Base-by-base conservation (phyloP, 2,329 filamentous ascomycete species). In the Fusarium musae region DNA sequence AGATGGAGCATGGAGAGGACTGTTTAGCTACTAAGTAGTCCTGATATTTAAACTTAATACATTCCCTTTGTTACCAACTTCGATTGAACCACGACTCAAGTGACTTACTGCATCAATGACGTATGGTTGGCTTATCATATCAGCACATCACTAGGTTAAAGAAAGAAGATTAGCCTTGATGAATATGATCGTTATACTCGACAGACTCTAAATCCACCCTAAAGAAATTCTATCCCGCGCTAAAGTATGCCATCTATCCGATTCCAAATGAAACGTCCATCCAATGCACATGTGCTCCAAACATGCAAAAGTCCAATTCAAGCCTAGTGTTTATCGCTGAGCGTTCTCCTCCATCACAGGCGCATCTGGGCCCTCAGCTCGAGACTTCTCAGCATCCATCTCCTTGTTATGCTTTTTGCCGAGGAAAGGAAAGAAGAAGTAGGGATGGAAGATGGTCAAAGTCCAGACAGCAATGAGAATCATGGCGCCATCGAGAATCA, bases 401-500 rank as follows among this genome's bases (percentile, higher is more conserved):
- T 50, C 54, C 13, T 58, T 49, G 19, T 59, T 63, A 1, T 54
- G n/a, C 8, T 67, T 75, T 17, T 66, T 74, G 1, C 56, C 52
- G 1, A 75, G 10, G 28, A 47, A 75, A 1, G 73, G 70, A 17
- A 75, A 75, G 8, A 52, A 75, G 58, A 73, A 74, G 32, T 72
- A 63, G 0, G 70, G 73, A 10, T 75, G 73, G 37, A 75, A 71
- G 4, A 74, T 59, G 0, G 73, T 75, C 9, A 75, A 32, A 11
- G 60, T 73, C 73, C 69, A 73, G 1, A 75, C 69, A 0, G 72
- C 56, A 5, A 65, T 52, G 4, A 75, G 72, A 3, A 75, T 73
- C 73, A 75, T 75, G 3, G 61, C 63, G 9, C 73, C 73, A 5
- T 75, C 73, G 2, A 75, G 69, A 13, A 72, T 75, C 5, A 75